Conservation (phyloP, 2,329 filamentous ascomycete species). For the Diaporthe australafricana region DNA sequence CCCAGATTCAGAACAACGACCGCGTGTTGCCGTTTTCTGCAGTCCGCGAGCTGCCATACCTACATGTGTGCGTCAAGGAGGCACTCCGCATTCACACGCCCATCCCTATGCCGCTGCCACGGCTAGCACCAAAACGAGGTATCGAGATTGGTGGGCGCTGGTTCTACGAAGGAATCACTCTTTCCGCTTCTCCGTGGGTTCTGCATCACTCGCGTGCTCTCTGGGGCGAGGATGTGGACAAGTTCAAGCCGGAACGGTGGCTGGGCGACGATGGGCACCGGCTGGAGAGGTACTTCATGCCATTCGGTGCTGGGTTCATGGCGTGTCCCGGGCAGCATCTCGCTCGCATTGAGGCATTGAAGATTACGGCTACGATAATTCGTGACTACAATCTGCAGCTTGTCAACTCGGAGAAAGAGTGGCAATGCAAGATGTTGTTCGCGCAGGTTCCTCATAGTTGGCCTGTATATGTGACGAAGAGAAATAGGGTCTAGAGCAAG, state of each 20-base stretch:
- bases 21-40: conserved; percentile 1
- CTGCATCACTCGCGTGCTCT: conserved; percentile 43
- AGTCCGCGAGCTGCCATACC: conserved; percentile 9
- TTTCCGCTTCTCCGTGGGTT: conserved; percentile 42
- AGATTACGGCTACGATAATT: conserved; percentile 17
- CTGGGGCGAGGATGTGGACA: conserved; percentile 41
- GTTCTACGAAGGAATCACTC: conserved; percentile 45
- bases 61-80: conserved; percentile 24
- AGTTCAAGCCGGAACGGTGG: conserved; percentile 43
- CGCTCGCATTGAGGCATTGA: conserved; percentile 3
- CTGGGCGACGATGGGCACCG: conserved; percentile 31
- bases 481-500: neutral
- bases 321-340: conserved; percentile 11
- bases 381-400: conserved; percentile 38
- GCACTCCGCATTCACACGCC: conserved; percentile 31
- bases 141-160: conserved; percentile 42
- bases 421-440: conserved; percentile 44
- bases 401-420: conserved; percentile 41
- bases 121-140: conserved; percentile 39
- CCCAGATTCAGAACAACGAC: neutral
- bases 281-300: conserved; percentile 41
- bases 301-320: neutral
- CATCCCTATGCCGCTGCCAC: conserved; percentile 24
- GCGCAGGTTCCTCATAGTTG: conserved; percentile 41
- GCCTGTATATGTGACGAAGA: conserved; percentile 39